A percentile compares a stretch with the other conserved stretches of the same genome.
These are phyloP conservation scores for Coniochaeta hoffmannii DNA, from an alignment of 2,329 filamentous ascomycete genomes.

Conservation along the genomic window DNA sequence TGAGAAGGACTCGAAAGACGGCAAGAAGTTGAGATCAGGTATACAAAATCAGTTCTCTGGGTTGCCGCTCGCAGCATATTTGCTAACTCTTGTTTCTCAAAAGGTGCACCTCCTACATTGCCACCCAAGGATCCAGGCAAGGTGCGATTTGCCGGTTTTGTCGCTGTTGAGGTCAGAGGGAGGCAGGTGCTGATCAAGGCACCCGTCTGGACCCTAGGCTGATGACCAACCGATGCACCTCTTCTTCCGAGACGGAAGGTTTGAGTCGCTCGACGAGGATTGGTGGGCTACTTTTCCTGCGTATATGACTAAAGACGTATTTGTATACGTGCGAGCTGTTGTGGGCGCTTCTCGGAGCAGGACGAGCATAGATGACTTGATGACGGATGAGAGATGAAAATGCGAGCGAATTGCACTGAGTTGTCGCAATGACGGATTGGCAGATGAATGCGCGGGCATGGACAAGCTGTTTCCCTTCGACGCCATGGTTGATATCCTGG, in stretches of 20 bases:
- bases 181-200: slow-evolving; percentile 70
- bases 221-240: too few relatives aligned
- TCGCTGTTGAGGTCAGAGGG: slow-evolving; percentile 67
- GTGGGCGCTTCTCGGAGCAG: neutral
- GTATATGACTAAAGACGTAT: neutral
- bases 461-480: neutral
- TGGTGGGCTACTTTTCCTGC: neutral
- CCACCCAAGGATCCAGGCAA: slow-evolving; percentile 41
- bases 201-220: slow-evolving; percentile 58
- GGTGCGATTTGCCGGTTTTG: slow-evolving; percentile 69
- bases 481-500: neutral
- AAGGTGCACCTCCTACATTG: slow-evolving; percentile 20
- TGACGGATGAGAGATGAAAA: neutral
- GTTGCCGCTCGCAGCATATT: slow-evolving; percentile 11
- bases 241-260: too few relatives aligned
- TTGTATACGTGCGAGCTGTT: neutral
- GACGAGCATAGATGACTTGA: neutral
- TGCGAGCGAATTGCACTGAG: neutral
- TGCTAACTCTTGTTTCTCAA: slow-evolving; percentile 31
- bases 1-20: slow-evolving; percentile 29
- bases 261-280: neutral
- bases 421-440: neutral
- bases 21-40: slow-evolving; percentile 39
- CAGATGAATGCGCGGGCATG: neutral
- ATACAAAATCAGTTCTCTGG: slow-evolving; percentile 25